Evolutionary conservation across 1,139 yeast genomes (phyloP), one percentile per base, ranked within the genome.

Genomic region (Suhomyces coccinellae): DNA sequence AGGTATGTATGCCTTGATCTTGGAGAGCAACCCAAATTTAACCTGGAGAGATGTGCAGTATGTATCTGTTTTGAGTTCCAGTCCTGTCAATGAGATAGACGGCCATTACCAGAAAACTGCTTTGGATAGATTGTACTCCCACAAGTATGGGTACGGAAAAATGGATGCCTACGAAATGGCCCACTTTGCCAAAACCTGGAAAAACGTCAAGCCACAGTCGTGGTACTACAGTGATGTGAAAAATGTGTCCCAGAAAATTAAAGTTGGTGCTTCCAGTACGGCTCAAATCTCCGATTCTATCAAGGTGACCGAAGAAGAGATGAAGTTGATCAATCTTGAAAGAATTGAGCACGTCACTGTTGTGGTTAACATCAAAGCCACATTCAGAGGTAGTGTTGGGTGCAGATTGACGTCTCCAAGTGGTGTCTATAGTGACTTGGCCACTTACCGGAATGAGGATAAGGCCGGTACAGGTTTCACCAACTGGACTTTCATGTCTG

Each of bases 31-130:
- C 52, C 96, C 97, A 1, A 75, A 83, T 5, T 75, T 95, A 49
- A 87, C 97, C 0, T 95, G 99, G 99, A 80, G 99, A 62, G 99
- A 95, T 61, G 74, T 91, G 47, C 99, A 95, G 66, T 87, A 90
- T 58, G 74, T 95, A 13, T 79, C 88, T 3, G 83, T 91, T 13
- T 68, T 84, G 43, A 77, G 89, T 37, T 85, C 97, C 1, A 78
- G 79, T n/a, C 85, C 85, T 30, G 70, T 88, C 14, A 80, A 83
- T 55, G 81, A 80, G 43, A 65, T 72, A 10, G 95, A 88, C 57
- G 86, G 86, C 0, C 71, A 77, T 36, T 87, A 90, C 80, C 95
- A 86, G 61, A 60, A 59, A 5, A 73, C 81, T 1, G 79, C 83
- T 0, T 69, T 83, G 56, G 85, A 81, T n/a, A 72, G 79, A 52